Evolutionary conservation across 352 stramenopile species (phyloP).

Genomic region (Globisporangium polare): DNA sequence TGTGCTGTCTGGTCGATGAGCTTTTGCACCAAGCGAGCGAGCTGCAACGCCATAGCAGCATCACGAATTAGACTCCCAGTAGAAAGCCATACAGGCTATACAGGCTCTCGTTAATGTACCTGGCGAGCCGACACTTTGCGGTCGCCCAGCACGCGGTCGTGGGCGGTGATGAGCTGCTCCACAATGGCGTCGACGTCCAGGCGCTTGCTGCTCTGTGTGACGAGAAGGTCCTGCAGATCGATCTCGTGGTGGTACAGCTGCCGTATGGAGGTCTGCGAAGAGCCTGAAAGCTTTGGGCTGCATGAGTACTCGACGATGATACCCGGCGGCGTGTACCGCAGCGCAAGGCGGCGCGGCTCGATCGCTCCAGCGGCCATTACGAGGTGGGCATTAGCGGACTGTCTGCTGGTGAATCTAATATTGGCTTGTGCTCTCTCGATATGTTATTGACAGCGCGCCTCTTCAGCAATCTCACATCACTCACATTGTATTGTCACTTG

Average conservation of each 20-base stretch:
- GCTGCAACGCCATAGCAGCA: slow-evolving; percentile 17
- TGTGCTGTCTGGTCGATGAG: slow-evolving; percentile 23
- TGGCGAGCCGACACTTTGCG: slow-evolving; percentile 41
- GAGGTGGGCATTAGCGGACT: neutral
- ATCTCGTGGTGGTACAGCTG: slow-evolving; percentile 68
- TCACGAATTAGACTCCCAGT: neutral
- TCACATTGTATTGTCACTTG: neutral
- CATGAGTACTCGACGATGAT: slow-evolving; percentile 60
- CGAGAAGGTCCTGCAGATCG: slow-evolving; percentile 27
- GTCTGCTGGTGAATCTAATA: too few relatives aligned
- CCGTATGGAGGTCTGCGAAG: neutral
- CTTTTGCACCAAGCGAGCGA: slow-evolving; percentile 44
- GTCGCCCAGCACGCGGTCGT: slow-evolving; percentile 34
- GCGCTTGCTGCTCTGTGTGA: neutral
- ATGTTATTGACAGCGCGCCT: neutral
- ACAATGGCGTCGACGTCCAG: slow-evolving; percentile 33
- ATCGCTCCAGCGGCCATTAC: slow-evolving; percentile 17
- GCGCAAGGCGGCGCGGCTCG: slow-evolving; percentile 47
- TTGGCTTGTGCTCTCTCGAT: too few relatives aligned
- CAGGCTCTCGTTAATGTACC: slow-evolving; percentile 16
- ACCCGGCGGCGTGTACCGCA: slow-evolving; percentile 46
- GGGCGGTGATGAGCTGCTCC: slow-evolving; percentile 29
- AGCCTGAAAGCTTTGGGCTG: slow-evolving; percentile 4
- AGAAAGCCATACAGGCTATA: neutral
- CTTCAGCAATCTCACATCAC: neutral